Percentiles rank a stretch among this genome's conserved stretches.
Evolutionary conservation across 2,329 filamentous ascomycete species (phyloP).

Genomic region (Aspergillus piperis): DNA sequence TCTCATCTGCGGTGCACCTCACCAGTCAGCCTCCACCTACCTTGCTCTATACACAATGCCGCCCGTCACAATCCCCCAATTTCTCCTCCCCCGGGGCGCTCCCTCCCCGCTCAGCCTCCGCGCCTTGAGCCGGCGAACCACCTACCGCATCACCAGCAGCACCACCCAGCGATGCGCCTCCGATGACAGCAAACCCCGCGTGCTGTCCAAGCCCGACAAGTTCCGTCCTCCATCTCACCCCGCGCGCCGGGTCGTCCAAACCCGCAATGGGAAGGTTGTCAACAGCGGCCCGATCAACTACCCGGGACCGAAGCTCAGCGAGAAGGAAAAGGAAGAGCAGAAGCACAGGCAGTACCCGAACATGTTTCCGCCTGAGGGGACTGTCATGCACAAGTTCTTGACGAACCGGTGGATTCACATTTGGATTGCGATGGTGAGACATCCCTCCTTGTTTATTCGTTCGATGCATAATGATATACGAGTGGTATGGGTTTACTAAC

Average conservation of each 20-base stretch:
- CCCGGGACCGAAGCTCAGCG: conserved; percentile 66
- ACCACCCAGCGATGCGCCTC: conserved; percentile 29
- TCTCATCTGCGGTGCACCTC: not conserved
- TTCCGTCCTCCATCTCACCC: conserved; percentile 94
- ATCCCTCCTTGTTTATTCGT: not conserved
- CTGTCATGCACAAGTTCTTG: conserved; percentile 82
- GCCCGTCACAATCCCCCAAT: conserved; percentile 57
- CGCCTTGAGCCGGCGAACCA: conserved; percentile 26
- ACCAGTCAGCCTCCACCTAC: too few species aligned
- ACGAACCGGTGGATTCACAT: conserved; percentile 75
- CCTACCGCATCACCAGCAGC: conserved; percentile 10
- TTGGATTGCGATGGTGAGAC: conserved; percentile 73
- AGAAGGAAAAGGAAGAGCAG: conserved; percentile 67
- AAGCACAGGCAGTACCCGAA: conserved; percentile 76
- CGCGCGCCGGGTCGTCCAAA: conserved; percentile 62
- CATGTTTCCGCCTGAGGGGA: conserved; percentile 81
- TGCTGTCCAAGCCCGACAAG: conserved; percentile 82
- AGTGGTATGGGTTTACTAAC: not conserved
- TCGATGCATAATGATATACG: not conserved
- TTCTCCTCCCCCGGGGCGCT: conserved; percentile 64
- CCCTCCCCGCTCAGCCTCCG: conserved; percentile 34
- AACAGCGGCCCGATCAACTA: conserved; percentile 63
- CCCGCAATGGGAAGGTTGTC: conserved; percentile 31
- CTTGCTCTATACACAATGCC: conserved; percentile 17
- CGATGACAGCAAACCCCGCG: conserved; percentile 57